Percentiles rank a stretch among this genome's conserved stretches.
These are phyloP conservation scores for Yamadazyma triangularis DNA, from an alignment of 1,139 yeast genomes.

Conservation along the genomic window DNA sequence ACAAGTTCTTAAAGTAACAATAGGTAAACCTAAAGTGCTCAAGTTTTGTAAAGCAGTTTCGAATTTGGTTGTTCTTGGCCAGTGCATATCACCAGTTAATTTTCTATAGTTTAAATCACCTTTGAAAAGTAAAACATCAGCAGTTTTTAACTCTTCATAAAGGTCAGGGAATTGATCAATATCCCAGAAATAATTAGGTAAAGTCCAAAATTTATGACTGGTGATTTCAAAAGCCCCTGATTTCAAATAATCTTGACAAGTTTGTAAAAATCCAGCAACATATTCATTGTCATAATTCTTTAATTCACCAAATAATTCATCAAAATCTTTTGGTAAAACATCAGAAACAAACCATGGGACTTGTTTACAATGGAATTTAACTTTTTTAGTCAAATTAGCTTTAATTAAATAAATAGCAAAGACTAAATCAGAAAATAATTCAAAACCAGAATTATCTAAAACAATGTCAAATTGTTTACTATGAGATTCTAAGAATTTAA, in stretches of 20 bases:
- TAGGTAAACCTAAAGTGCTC: constrained; percentile 54
- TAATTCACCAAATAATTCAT: constrained; percentile 56
- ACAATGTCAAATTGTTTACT: constrained; percentile 67
- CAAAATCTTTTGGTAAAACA: constrained; percentile 79
- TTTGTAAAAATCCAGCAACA: constrained; percentile 22
- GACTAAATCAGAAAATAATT: constrained; percentile 82
- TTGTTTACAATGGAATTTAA: constrained; percentile 82
- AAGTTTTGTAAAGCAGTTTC: constrained; percentile 64
- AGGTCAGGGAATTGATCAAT: constrained; percentile 38
- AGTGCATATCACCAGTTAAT: constrained; percentile 80
- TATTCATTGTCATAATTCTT: constrained; percentile 50
- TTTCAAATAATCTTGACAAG: constrained; percentile 48
- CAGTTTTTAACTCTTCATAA: constrained; percentile 12
- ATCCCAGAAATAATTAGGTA: constrained; percentile 67
- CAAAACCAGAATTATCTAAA: constrained; percentile 94
- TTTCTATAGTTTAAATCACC: constrained; percentile 97
- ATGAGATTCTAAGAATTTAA: constrained; percentile 41
- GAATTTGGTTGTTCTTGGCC: constrained; percentile 84
- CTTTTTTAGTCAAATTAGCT: constrained; percentile 52
- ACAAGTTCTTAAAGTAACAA: constrained; percentile 82
- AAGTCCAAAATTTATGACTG: constrained; percentile 84
- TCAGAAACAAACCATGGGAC: constrained; percentile 99
- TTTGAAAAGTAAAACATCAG: constrained; percentile 77
- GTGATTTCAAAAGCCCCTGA: constrained; percentile 52
- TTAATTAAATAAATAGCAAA: constrained; percentile 74